phyloP scores from a whole-genome alignment of 2,329 filamentous ascomycete species.

The Talaromyces sp. region DNA sequence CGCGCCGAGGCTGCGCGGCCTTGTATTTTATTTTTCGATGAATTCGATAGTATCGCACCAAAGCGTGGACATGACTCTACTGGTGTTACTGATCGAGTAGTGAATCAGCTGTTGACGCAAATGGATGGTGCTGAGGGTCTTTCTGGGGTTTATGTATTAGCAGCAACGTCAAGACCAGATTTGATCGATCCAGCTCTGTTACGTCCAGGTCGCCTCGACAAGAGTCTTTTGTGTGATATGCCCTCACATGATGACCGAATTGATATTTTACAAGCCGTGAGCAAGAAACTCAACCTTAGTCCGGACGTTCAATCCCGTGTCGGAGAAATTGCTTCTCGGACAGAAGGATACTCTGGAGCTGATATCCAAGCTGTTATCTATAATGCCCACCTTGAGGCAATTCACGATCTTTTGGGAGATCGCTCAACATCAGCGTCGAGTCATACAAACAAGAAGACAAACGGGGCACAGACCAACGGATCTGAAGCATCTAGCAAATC shows the following conservation, averaged over 20 bases:
- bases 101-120: constrained; percentile 96
- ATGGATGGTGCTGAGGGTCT: constrained; percentile 98
- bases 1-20: constrained; percentile 83
- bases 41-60: constrained; percentile 96
- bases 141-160: constrained; percentile 91
- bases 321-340: constrained; percentile 71
- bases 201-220: constrained; percentile 87
- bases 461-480: constrained; percentile 22
- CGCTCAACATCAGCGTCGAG: constrained; percentile 34
- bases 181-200: constrained; percentile 92
- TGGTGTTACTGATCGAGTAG: constrained; percentile 96
- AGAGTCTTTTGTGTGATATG: constrained; percentile 87
- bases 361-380: constrained; percentile 93
- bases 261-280: constrained; percentile 84
- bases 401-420: constrained; percentile 82
- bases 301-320: constrained; percentile 63
- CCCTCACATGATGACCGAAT: constrained; percentile 68
- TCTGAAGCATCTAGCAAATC: constrained; percentile 35
- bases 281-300: constrained; percentile 71
- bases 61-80: constrained; percentile 97
- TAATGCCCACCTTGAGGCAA: constrained; percentile 94
- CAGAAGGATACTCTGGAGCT: constrained; percentile 88
- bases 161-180: constrained; percentile 88
- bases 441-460: constrained; percentile 25
- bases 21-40: constrained; percentile 96